Conservation (phyloP, 345 rosid genomes). For the Syzygium oleosum region DNA sequence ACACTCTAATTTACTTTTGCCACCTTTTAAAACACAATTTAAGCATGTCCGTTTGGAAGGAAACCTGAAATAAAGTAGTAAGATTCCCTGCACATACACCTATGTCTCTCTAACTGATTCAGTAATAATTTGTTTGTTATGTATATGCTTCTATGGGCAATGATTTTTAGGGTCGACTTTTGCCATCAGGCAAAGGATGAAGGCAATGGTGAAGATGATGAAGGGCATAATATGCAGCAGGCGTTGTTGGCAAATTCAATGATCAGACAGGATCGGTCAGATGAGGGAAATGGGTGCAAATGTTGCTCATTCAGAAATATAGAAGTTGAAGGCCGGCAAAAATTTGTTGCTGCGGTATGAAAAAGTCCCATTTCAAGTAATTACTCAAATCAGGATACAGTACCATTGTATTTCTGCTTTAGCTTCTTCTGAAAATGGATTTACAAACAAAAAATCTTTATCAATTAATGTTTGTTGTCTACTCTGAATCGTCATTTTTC, state of each 20-base stretch:
- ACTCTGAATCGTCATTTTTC: neutral
- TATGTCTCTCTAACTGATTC: neutral
- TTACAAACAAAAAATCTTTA: neutral
- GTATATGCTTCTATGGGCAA: constrained; percentile 20
- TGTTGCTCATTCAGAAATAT: constrained; percentile 41
- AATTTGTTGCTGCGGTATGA: constrained; percentile 45
- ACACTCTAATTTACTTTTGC: neutral
- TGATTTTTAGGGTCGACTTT: constrained; percentile 65
- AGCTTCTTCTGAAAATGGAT: neutral
- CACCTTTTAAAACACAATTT: neutral
- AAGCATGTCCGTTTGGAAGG: neutral
- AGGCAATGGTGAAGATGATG: constrained; percentile 36
- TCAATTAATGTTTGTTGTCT: neutral
- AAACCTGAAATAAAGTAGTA: neutral
- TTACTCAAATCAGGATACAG: neutral
- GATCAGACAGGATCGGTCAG: neutral
- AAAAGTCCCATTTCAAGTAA: neutral
- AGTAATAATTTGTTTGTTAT: constrained; percentile 8
- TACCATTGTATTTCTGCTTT: neutral
- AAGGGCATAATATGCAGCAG: constrained; percentile 30
- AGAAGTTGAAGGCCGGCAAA: constrained; percentile 52
- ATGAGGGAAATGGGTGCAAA: constrained; percentile 14
- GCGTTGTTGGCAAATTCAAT: constrained; percentile 27
- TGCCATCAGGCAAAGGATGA: constrained; percentile 66
- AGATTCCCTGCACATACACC: neutral